phyloP scores from a whole-genome alignment of 2,329 filamentous ascomycete species.

The Aspergillus ustus region DNA sequence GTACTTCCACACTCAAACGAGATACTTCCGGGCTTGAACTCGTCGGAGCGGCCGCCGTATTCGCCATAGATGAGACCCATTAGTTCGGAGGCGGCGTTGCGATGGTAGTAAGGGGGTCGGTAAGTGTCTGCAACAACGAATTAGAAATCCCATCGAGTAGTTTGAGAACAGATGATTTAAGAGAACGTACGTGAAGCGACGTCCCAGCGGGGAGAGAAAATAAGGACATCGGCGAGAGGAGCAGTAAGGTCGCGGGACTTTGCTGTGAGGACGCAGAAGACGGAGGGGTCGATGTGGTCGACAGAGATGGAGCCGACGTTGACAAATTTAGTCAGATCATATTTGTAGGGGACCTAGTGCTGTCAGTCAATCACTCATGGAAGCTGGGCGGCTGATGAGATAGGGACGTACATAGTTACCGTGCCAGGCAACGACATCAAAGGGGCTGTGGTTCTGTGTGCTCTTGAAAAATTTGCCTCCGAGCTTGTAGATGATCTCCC shows the following conservation, averaged over 20 bases:
- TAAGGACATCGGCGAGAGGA: slow-evolving; percentile 44
- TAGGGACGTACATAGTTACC: slow-evolving; percentile 59
- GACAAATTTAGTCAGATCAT: slow-evolving; percentile 47
- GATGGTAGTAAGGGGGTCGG: slow-evolving; percentile 49
- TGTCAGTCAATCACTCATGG: neutral
- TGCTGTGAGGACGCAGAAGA: slow-evolving; percentile 48
- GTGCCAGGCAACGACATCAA: slow-evolving; percentile 74
- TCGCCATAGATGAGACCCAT: slow-evolving; percentile 45
- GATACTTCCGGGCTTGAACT: slow-evolving; percentile 39
- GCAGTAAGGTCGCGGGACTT: slow-evolving; percentile 41
- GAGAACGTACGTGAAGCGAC: slow-evolving; percentile 39
- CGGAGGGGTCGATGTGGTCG: slow-evolving; percentile 48
- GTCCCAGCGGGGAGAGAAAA: slow-evolving; percentile 47
- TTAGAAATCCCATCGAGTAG: neutral
- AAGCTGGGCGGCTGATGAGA: neutral
- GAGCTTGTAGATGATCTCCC: slow-evolving; percentile 67
- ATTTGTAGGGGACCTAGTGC: slow-evolving; percentile 45
- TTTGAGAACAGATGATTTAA: neutral
- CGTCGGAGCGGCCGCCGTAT: slow-evolving; percentile 41
- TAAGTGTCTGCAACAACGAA: slow-evolving; percentile 36
- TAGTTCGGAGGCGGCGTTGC: slow-evolving; percentile 45
- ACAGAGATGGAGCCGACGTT: slow-evolving; percentile 46
- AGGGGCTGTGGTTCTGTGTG: slow-evolving; percentile 68
- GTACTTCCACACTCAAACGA: slow-evolving; percentile 43
- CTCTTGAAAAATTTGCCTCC: slow-evolving; percentile 64